phyloP scores from a whole-genome alignment of 139 green algal species.

The Chlorella sp. region DNA sequence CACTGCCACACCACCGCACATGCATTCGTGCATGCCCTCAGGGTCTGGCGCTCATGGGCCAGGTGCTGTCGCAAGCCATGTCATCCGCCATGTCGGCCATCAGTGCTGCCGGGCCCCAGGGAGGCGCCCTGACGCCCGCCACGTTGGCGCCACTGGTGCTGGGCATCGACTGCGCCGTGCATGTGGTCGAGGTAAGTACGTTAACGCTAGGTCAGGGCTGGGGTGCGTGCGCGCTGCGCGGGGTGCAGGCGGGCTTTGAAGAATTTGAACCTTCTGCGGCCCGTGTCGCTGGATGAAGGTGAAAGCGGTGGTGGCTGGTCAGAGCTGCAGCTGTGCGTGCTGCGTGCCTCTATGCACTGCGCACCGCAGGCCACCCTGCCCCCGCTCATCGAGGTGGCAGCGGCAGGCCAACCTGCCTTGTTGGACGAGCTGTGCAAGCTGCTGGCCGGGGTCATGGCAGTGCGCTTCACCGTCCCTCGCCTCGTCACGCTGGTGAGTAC shows the following conservation, averaged over 20 bases:
- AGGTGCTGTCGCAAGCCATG: not conserved
- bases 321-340: too few relatives aligned
- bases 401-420: not conserved
- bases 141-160: not conserved
- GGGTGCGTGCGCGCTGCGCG: too few relatives aligned
- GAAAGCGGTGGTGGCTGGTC: too few relatives aligned
- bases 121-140: not conserved
- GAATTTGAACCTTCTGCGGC: too few relatives aligned
- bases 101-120: too few relatives aligned
- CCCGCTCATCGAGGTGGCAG: not conserved
- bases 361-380: not conserved
- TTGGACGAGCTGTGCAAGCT: not conserved
- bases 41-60: not conserved
- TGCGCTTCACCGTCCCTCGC: constrained; percentile 15
- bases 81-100: not conserved
- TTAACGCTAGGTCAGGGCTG: too few relatives aligned
- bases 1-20: too few relatives aligned
- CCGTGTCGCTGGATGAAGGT: too few relatives aligned
- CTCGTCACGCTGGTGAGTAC: constrained; percentile 32
- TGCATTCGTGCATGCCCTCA: too few relatives aligned
- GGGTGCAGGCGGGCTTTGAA: too few relatives aligned
- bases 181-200: not conserved
- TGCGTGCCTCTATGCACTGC: too few relatives aligned
- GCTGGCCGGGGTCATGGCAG: not conserved
- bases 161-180: not conserved